Conservation (phyloP, 768 basidiomycete genomes). For the Daedalea quercina region DNA sequence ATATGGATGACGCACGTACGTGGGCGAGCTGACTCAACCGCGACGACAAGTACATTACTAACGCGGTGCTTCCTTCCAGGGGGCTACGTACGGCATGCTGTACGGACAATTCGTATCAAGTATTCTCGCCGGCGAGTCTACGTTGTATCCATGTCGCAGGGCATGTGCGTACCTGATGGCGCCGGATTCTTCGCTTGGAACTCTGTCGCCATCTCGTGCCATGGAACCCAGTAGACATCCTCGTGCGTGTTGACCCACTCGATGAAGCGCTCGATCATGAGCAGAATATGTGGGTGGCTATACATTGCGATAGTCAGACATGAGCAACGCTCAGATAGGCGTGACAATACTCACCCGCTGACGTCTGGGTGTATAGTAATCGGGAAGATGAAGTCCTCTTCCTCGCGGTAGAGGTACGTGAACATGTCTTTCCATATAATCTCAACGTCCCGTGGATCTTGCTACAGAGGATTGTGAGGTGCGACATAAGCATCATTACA, state of each 20-base stretch:
- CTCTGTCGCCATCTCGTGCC: constrained; percentile 60
- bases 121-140: neutral
- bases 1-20: neutral
- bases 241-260: constrained; percentile 70
- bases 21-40: too few relatives aligned
- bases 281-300: constrained; percentile 61
- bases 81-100: neutral
- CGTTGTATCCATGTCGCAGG: constrained; percentile 18
- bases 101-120: neutral
- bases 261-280: constrained; percentile 74
- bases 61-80: too few relatives aligned
- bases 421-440: constrained; percentile 75
- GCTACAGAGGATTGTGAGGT: constrained; percentile 25
- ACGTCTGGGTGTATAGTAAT: constrained; percentile 79
- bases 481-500: neutral
- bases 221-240: constrained; percentile 62
- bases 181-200: constrained; percentile 49
- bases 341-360: constrained; percentile 53
- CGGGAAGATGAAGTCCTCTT: constrained; percentile 62
- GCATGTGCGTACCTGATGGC: constrained; percentile 47
- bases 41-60: too few relatives aligned
- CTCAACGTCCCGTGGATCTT: constrained; percentile 58
- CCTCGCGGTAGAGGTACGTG: constrained; percentile 59
- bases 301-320: too few relatives aligned
- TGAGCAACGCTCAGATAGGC: too few relatives aligned